Percentiles rank a stretch among this genome's conserved stretches.
These are phyloP conservation scores for Thalassiosira livingstoniorum DNA, from an alignment of 352 stramenopile genomes.

Conservation along the genomic window DNA sequence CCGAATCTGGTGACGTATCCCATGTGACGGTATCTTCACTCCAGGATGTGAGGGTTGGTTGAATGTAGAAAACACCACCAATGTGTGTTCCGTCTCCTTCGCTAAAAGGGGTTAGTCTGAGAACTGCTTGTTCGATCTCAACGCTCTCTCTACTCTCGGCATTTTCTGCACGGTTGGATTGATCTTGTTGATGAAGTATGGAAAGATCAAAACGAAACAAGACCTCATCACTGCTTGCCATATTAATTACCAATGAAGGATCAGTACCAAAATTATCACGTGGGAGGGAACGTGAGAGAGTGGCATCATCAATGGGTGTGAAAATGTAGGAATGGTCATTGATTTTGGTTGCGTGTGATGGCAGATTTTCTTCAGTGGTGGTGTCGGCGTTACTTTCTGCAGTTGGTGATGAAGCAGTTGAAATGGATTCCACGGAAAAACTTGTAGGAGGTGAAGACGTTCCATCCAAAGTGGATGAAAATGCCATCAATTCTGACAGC, in stretches of 20 bases:
- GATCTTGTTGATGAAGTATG: too few relatives aligned
- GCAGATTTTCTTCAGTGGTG: too few relatives aligned
- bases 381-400: too few relatives aligned
- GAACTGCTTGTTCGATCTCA: slow-evolving; percentile 32
- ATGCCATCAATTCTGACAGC: background rate
- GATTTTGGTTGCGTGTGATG: slow-evolving; percentile 20
- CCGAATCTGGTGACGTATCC: slow-evolving; percentile 11
- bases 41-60: slow-evolving; percentile 31
- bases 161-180: too few relatives aligned
- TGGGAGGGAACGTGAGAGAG: slow-evolving; percentile 20
- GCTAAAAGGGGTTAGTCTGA: slow-evolving; percentile 15
- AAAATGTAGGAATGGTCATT: slow-evolving; percentile 29
- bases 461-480: too few relatives aligned
- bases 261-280: slow-evolving; percentile 28
- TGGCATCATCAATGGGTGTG: slow-evolving; percentile 28
- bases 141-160: background rate
- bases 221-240: slow-evolving; percentile 24
- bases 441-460: too few relatives aligned
- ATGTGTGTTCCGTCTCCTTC: slow-evolving; percentile 4
- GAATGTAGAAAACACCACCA: slow-evolving; percentile 32
- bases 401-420: too few relatives aligned
- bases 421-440: too few relatives aligned
- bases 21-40: slow-evolving; percentile 33
- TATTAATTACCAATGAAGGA: slow-evolving; percentile 22
- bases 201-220: slow-evolving; percentile 47